A percentile compares a stretch with the other conserved stretches of the same genome.
These are phyloP conservation scores for Cladosporium sphaerospermum DNA, from an alignment of 2,329 filamentous ascomycete species.

Conservation along the genomic window DNA sequence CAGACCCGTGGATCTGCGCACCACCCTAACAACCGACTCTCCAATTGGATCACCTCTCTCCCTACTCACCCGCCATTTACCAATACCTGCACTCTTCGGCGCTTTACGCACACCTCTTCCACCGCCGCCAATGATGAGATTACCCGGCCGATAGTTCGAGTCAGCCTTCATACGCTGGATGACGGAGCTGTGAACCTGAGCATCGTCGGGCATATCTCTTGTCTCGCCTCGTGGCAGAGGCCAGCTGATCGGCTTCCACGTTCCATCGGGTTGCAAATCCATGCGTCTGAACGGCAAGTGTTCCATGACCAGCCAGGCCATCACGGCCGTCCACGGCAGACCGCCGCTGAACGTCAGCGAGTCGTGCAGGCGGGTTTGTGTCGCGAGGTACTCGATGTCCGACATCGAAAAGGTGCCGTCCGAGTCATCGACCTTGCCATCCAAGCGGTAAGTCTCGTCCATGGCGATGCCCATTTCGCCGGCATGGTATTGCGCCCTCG, in stretches of 20 bases:
- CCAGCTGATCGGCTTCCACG: constrained; percentile 76
- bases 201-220: constrained; percentile 66
- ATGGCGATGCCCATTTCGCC: not conserved
- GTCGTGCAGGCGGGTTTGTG: constrained; percentile 26
- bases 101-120: constrained; percentile 62
- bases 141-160: constrained; percentile 37
- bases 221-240: constrained; percentile 72
- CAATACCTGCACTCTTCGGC: constrained; percentile 57
- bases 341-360: constrained; percentile 30
- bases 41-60: constrained; percentile 62
- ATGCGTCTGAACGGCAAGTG: constrained; percentile 75
- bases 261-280: constrained; percentile 66
- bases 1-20: not conserved
- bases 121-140: constrained; percentile 72
- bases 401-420: not conserved
- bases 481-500: constrained; percentile 2
- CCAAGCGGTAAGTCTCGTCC: not conserved
- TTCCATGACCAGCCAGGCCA: constrained; percentile 56
- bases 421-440: not conserved
- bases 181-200: constrained; percentile 66
- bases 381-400: constrained; percentile 13
- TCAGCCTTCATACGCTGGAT: constrained; percentile 41
- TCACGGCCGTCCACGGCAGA: constrained; percentile 20
- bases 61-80: constrained; percentile 63
- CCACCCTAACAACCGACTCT: constrained; percentile 54